Evolutionary conservation across 2,329 filamentous ascomycete species (phyloP).

Genomic region (Hymenoscyphus albidus): DNA sequence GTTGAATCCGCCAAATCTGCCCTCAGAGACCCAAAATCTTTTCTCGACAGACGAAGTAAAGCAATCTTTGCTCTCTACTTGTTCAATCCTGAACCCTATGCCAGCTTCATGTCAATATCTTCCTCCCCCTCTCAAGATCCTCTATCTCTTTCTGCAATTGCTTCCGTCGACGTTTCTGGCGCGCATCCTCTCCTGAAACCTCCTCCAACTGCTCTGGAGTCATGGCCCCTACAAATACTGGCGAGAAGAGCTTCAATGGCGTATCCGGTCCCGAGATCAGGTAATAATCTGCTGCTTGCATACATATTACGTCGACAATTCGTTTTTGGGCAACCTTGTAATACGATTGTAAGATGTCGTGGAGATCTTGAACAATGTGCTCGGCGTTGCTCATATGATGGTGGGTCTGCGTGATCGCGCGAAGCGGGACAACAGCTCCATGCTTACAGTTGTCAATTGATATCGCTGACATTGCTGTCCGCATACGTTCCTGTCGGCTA

Average conservation of each 20-base stretch:
- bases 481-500: slow-evolving; percentile 3
- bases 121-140: slow-evolving; percentile 5
- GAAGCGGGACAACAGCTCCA: slow-evolving; percentile 1
- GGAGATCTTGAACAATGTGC: slow-evolving; percentile 47
- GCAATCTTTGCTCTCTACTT: no score
- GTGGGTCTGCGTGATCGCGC: background rate
- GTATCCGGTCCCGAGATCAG: slow-evolving; percentile 33
- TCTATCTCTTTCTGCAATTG: slow-evolving; percentile 5
- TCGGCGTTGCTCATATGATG: slow-evolving; percentile 34
- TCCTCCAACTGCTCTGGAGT: slow-evolving; percentile 9
- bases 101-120: background rate
- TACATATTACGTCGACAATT: slow-evolving; percentile 43
- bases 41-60: no score
- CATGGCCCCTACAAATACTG: slow-evolving; percentile 39
- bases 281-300: slow-evolving; percentile 5
- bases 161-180: slow-evolving; percentile 1
- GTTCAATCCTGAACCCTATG: no score
- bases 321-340: slow-evolving; percentile 58
- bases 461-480: slow-evolving; percentile 4
- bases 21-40: no score
- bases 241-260: slow-evolving; percentile 18
- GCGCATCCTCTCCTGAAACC: slow-evolving; percentile 13
- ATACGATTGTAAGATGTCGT: slow-evolving; percentile 57
- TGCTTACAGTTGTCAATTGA: slow-evolving; percentile 1
- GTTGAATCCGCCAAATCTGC: no score